A percentile compares a stretch with the other conserved stretches of the same genome.
Conservation (phyloP, 768 basidiomycete species). For the Kwoniella sp. region DNA sequence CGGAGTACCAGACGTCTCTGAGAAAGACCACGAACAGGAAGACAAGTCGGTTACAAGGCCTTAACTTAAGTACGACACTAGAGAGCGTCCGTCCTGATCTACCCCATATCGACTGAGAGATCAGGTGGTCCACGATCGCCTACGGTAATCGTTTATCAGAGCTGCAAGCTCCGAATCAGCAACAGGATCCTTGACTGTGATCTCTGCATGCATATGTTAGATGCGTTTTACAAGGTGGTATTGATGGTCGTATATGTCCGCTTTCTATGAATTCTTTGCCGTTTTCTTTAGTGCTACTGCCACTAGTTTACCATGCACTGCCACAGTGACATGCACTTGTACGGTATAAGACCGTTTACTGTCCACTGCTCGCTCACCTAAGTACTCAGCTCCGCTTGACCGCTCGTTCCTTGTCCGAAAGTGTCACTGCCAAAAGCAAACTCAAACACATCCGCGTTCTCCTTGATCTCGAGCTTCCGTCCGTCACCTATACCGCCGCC, state of each 20-base stretch:
- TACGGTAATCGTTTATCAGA: too few relatives aligned
- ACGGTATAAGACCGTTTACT: background rate
- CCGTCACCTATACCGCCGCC: constrained; percentile 13
- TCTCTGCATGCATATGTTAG: constrained; percentile 23
- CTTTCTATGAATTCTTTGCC: background rate
- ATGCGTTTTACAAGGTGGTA: constrained; percentile 19
- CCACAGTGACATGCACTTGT: background rate
- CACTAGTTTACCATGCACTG: too few relatives aligned
- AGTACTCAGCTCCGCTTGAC: constrained; percentile 30
- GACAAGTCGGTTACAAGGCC: background rate
- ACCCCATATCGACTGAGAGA: too few relatives aligned
- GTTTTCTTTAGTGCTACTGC: too few relatives aligned
- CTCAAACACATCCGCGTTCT: constrained; percentile 46
- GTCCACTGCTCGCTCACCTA: background rate
- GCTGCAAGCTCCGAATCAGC: too few relatives aligned
- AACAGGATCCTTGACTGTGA: background rate
- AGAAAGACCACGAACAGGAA: background rate
- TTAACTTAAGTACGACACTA: background rate
- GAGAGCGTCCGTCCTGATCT: too few relatives aligned
- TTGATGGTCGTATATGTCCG: background rate
- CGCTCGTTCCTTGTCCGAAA: background rate
- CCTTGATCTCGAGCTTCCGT: constrained; percentile 10
- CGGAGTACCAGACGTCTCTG: background rate
- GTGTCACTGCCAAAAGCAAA: constrained; percentile 20
- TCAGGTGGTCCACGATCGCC: too few relatives aligned